Percentiles rank a stretch among this genome's conserved stretches.
Evolutionary conservation across 495 filamentous ascomycete genomes (phyloP).

Genomic region (Aspergillus funiculosus): DNA sequence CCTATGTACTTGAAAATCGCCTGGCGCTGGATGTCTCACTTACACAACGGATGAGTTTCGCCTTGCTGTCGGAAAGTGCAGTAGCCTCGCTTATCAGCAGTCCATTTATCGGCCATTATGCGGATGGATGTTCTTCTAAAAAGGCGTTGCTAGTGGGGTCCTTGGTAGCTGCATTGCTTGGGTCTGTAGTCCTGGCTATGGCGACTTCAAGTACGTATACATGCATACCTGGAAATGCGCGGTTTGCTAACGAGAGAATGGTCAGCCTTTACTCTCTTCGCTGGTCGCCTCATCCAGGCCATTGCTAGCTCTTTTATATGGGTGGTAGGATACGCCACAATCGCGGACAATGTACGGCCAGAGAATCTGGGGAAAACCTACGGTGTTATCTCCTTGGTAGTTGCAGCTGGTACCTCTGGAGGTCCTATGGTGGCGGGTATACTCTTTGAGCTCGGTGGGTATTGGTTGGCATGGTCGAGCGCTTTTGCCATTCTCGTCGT

Average conservation of each 20-base stretch:
- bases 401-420: slow-evolving; percentile 11
- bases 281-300: slow-evolving; percentile 14
- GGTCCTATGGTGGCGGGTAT: slow-evolving; percentile 16
- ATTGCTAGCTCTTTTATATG: slow-evolving; percentile 10
- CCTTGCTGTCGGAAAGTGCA: too few relatives aligned
- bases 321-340: slow-evolving; percentile 16
- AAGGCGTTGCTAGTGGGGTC: slow-evolving; percentile 5
- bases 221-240: too few relatives aligned
- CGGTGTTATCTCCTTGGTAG: slow-evolving; percentile 5
- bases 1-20: too few relatives aligned
- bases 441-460: slow-evolving; percentile 12
- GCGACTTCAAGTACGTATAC: too few relatives aligned
- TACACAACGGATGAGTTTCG: too few relatives aligned
- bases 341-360: slow-evolving; percentile 10
- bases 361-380: slow-evolving; percentile 14
- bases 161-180: slow-evolving; percentile 1
- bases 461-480: slow-evolving; percentile 18
- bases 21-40: too few relatives aligned
- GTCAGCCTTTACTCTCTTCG: slow-evolving; percentile 3
- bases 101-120: slow-evolving; percentile 15
- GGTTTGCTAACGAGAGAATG: too few relatives aligned
- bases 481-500: slow-evolving; percentile 13
- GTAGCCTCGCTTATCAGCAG: slow-evolving; percentile 12
- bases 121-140: slow-evolving; percentile 7
- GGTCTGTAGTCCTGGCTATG: slow-evolving; percentile 2